Percentiles rank a stretch among this genome's conserved stretches.
Conservation (phyloP, 768 basidiomycete genomes). For the Hygrocybe punicea region DNA sequence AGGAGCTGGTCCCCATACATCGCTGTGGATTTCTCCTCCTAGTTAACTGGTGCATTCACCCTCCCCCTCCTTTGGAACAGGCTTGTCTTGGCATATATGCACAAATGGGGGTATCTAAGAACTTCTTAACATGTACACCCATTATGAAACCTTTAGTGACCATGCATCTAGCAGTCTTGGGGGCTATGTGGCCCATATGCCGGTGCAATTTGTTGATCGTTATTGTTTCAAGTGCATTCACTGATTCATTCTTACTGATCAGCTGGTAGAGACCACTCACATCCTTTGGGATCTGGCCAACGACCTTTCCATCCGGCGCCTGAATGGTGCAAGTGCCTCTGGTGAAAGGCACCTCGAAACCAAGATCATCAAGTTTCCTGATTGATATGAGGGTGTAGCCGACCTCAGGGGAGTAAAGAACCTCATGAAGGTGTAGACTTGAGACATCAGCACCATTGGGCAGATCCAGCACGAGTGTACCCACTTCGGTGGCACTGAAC, state of each 20-base stretch:
- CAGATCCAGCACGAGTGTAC: too few relatives aligned
- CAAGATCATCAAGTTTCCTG: conserved; percentile 34
- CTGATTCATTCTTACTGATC: conserved; percentile 7
- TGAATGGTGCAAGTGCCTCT: conserved; percentile 28
- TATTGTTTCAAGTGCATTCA: conserved; percentile 16
- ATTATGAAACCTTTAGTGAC: conserved; percentile 28
- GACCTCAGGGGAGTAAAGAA: conserved; percentile 28
- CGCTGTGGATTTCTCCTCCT: conserved; percentile 37
- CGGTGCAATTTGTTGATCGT: conserved; percentile 32
- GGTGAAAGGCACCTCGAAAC: conserved; percentile 27
- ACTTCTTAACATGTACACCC: conserved; percentile 25
- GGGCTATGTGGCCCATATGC: conserved; percentile 35
- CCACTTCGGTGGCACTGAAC: too few relatives aligned
- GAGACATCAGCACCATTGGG: too few relatives aligned
- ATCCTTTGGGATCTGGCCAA: too few relatives aligned
- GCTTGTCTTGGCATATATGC: conserved; percentile 43
- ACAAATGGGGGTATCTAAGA: conserved; percentile 27
- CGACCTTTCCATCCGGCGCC: too few relatives aligned
- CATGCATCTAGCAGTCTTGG: conserved; percentile 18
- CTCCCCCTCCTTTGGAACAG: conserved; percentile 30
- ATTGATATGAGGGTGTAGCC: conserved; percentile 39
- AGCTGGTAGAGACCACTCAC: conserved; percentile 25
- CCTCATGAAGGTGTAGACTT: background rate
- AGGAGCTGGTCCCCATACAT: conserved; percentile 47
- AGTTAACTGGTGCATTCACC: conserved; percentile 27